A percentile compares a stretch with the other conserved stretches of the same genome.
These are phyloP conservation scores for Neoascochyta sp. DNA, from an alignment of 2,329 filamentous ascomycete species.

Conservation along the genomic window DNA sequence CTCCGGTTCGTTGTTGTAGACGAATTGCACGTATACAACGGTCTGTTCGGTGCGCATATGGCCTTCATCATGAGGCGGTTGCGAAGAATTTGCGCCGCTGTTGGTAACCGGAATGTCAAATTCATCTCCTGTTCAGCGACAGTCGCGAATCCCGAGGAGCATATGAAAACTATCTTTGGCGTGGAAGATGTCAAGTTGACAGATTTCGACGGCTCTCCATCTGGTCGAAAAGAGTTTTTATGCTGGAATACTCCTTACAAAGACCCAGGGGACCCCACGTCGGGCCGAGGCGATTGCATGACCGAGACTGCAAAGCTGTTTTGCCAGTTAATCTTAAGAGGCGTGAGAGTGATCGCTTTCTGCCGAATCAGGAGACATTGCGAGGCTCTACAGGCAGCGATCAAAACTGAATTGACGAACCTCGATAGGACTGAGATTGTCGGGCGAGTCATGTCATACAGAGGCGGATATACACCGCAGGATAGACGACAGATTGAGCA, in stretches of 20 bases:
- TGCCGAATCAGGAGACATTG: conserved; percentile 85
- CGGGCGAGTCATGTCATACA: conserved; percentile 86
- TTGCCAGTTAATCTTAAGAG: conserved; percentile 81
- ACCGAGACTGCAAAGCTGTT: conserved; percentile 86
- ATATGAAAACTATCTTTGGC: conserved; percentile 94
- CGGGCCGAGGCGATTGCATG: conserved; percentile 78
- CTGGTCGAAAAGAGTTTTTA: conserved; percentile 87
- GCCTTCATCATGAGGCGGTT: conserved; percentile 91
- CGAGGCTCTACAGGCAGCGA: conserved; percentile 74
- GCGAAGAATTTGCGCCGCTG: conserved; percentile 79
- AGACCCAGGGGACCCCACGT: conserved; percentile 80
- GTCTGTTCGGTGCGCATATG: conserved; percentile 88
- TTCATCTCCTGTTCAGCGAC: conserved; percentile 98
- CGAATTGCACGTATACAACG: conserved; percentile 95
- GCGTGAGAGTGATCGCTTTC: conserved; percentile 89
- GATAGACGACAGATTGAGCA: conserved; percentile 84
- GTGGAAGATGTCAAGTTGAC: conserved; percentile 75
- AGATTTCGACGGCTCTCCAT: conserved; percentile 89
- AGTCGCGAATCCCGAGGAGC: conserved; percentile 83
- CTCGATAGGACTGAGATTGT: conserved; percentile 73
- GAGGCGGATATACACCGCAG: conserved; percentile 89
- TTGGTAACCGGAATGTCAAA: conserved; percentile 79
- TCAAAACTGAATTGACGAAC: conserved; percentile 70
- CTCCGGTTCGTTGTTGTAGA: conserved; percentile 80
- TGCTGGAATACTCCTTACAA: conserved; percentile 98